Evolutionary conservation across 2,329 filamentous ascomycete species (phyloP).

Genomic region (Fusarium luffae): DNA sequence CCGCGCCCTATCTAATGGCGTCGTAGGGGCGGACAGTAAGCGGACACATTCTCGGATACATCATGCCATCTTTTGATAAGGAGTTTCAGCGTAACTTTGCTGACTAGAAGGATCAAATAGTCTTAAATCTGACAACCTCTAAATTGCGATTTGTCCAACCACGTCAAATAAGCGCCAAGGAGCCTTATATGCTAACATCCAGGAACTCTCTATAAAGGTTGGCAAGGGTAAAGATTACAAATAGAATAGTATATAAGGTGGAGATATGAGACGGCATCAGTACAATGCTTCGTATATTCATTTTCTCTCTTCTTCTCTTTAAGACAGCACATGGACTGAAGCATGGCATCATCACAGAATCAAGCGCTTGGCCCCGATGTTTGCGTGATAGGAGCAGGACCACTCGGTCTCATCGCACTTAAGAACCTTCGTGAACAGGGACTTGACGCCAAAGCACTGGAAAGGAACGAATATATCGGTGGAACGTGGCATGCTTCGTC

Average conservation of each 20-base stretch:
- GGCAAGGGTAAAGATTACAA: not conserved
- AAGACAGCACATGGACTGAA: not conserved
- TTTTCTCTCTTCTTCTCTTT: not conserved
- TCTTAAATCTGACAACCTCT: constrained; percentile 23
- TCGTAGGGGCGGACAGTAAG: not conserved
- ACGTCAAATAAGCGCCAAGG: constrained; percentile 9
- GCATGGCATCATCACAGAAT: constrained; percentile 29
- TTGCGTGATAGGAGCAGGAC: constrained; percentile 48
- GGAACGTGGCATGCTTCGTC: constrained; percentile 56
- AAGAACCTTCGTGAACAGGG: constrained; percentile 59
- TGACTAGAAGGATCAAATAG: no score
- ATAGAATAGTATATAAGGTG: constrained; percentile 15
- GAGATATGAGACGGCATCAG: not conserved
- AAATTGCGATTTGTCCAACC: not conserved
- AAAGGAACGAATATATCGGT: constrained; percentile 54
- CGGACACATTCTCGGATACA: constrained; percentile 19
- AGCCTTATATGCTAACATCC: not conserved
- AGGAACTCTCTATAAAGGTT: not conserved
- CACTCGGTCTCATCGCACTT: constrained; percentile 53
- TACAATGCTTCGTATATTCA: not conserved
- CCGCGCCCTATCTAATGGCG: no score
- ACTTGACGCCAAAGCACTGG: constrained; percentile 55
- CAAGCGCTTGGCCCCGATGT: constrained; percentile 39
- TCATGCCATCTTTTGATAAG: not conserved
- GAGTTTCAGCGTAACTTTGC: not conserved